Evolutionary conservation across 345 rosid genomes (phyloP), one percentile per base, ranked within the genome.

Genomic region (Eucalyptus viminalis): DNA sequence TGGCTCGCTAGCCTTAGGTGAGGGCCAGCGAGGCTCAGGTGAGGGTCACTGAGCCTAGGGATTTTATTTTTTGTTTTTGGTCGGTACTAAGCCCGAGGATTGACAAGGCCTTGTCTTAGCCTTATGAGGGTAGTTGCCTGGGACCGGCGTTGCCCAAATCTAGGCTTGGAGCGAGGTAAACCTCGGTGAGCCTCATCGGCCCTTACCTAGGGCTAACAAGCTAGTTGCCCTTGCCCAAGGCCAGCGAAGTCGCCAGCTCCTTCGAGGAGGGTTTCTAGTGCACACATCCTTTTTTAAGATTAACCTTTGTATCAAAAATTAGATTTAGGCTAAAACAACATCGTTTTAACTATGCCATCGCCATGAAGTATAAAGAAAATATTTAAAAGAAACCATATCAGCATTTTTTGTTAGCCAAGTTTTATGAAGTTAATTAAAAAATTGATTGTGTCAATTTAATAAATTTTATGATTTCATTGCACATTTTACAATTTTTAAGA

Each of bases 11-110:
- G 27, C 6, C 29, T 24, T 2, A 9, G 3, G 29, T 56, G 62
- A 56, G 12, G 60, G 6, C 6, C 1, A 1, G 3, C 27, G 0
- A 56, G 62, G 29, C 62, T 22, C 0, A 22, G 0, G 29, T 3
- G 0, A 22, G 62, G 62, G 29, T 56, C 27, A 21, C 1, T 22
- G 0, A 24, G 62, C 12, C 1, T 4, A 56, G 21, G 8, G 49
- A 47, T 10, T 11, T 49, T 11, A 4, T 0, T 49, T 49, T 49
- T 5, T 49, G 43, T 40, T 49, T 49, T 14, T 49, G 51, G 17
- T 49, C 6, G 2, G 1, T 49, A 50, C 0, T 15, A 7, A 50
- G 19, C 53, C 3, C 1, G 2, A 5, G 58, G 12, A 10, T 56
- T 2, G 62, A 24, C 62, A 56, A 56, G 62, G 62, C 27, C 62